Evolutionary conservation across 768 basidiomycete genomes (phyloP), one percentile per base, ranked within the genome.

Genomic region (Phylloporus sp.): DNA sequence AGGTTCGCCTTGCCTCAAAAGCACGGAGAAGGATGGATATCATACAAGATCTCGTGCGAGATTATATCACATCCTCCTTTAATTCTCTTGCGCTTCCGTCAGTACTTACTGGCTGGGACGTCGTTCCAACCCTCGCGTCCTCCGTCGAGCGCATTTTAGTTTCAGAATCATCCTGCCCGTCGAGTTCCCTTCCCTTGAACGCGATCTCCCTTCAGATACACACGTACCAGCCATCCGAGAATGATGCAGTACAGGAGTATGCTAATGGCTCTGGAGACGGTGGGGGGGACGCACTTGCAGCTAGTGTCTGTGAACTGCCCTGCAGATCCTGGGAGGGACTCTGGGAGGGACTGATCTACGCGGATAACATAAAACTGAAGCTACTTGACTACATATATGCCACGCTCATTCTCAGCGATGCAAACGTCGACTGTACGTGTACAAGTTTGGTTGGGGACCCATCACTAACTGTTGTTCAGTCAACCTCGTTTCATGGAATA

Each of bases 401-500:
- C 22, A 97, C 95, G 1, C 76, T 97, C 22, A 70, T 92, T n/a
- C 85, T 99, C 62, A 91, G 91, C 42, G 94, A 97, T 61, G 88
- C 88, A 3, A 79, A 84, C 60, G 82, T 93, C 24, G 88, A 93
- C 60, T 86, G 90, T 91, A 54, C 57, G 88, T 74, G 41, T 15
- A 28, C 11, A 11, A n/a, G 27, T 45, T 36, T 43, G 15, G 12
- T 28, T 29, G 2, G 12, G 47, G 41, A 52, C 51, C 34, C 42
- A 35, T 38, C 43, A 18, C 49, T 47, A 46, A 62, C 22, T 34
- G 35, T 29, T 31, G n/a, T 45, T 3, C 52, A 91, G 89, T 84
- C 70, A 95, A 98, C 62, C 77, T 98, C 32, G 84, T 98, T 11
- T 86, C 91, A 0, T 97, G 95, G 94, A 98, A 97, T 64, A 84